Conservation (phyloP, 2,329 filamentous ascomycete species). For the Epicoccum nigrum region DNA sequence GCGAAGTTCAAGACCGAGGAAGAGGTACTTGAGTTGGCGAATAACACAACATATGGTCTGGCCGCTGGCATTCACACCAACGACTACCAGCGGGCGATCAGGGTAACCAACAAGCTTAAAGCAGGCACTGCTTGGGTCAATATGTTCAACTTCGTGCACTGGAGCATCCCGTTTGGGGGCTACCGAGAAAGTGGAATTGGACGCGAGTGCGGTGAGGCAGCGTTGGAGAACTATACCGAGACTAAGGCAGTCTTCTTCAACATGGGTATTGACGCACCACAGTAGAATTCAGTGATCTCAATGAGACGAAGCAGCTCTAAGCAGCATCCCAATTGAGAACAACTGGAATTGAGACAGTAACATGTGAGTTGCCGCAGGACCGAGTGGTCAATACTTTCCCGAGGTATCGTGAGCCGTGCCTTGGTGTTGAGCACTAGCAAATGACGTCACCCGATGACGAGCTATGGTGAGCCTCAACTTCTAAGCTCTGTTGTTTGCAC, state of each 20-base stretch:
- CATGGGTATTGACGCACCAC: slow-evolving; percentile 15
- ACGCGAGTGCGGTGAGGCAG: slow-evolving; percentile 54
- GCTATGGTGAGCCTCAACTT: slow-evolving; percentile 1
- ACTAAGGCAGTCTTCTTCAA: slow-evolving; percentile 37
- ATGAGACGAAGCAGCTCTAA: not conserved
- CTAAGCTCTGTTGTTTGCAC: not conserved
- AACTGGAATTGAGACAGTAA: too few relatives aligned
- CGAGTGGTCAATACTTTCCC: not conserved
- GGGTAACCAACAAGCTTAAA: slow-evolving; percentile 43
- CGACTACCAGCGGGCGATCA: slow-evolving; percentile 46
- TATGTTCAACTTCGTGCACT: slow-evolving; percentile 27
- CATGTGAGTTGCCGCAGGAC: too few relatives aligned
- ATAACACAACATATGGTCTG: slow-evolving; percentile 48
- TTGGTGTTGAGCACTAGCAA: slow-evolving; percentile 1
- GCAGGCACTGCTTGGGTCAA: slow-evolving; percentile 46
- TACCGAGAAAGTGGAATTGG: slow-evolving; percentile 50
- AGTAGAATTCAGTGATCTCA: not conserved
- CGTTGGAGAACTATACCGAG: slow-evolving; percentile 51
- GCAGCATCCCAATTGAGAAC: too few relatives aligned
- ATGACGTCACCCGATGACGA: slow-evolving; percentile 18
- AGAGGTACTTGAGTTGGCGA: slow-evolving; percentile 47
- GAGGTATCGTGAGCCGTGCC: slow-evolving; percentile 1
- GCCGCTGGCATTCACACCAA: slow-evolving; percentile 49
- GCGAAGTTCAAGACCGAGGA: slow-evolving; percentile 48
- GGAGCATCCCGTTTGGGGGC: slow-evolving; percentile 12